Percentiles rank a stretch among this genome's conserved stretches.
Evolutionary conservation across 805 yeast genomes (phyloP).

Genomic region (Candida maesae): DNA sequence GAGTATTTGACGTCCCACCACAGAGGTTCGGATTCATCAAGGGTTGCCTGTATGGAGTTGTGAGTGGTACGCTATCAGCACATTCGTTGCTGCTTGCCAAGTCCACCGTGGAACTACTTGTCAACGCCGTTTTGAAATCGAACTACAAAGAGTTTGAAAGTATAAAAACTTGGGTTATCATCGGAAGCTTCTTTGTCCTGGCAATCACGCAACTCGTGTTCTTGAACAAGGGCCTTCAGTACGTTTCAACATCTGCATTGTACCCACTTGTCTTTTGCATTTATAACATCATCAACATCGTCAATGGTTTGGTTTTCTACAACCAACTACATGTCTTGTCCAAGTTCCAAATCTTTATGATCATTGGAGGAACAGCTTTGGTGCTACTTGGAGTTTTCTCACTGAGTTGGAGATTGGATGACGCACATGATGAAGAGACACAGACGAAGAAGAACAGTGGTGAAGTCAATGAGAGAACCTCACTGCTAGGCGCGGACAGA

Average conservation of each 20-base stretch:
- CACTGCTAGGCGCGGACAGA: constrained; percentile 11
- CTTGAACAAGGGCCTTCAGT: constrained; percentile 68
- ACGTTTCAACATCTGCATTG: constrained; percentile 68
- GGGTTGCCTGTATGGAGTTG: constrained; percentile 63
- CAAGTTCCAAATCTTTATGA: constrained; percentile 33
- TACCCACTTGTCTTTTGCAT: constrained; percentile 86
- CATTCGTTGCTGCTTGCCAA: constrained; percentile 86
- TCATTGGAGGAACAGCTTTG: constrained; percentile 45
- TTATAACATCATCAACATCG: constrained; percentile 65
- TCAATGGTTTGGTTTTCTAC: constrained; percentile 60
- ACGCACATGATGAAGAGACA: constrained; percentile 28
- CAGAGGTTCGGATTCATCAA: constrained; percentile 32
- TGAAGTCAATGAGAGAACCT: constrained; percentile 12
- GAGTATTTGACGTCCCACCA: constrained; percentile 3
- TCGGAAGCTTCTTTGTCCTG: constrained; percentile 51
- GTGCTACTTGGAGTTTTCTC: constrained; percentile 58
- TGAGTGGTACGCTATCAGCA: constrained; percentile 78
- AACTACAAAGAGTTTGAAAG: constrained; percentile 37
- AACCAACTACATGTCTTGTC: constrained; percentile 44
- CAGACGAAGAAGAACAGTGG: constrained; percentile 15
- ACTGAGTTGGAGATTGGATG: constrained; percentile 50
- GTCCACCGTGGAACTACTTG: constrained; percentile 66
- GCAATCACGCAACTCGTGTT: constrained; percentile 71
- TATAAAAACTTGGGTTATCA: constrained; percentile 45
- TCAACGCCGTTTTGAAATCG: constrained; percentile 38